Base-by-base conservation (phyloP, 139 green algal genomes). In the Chlorella sp. region DNA sequence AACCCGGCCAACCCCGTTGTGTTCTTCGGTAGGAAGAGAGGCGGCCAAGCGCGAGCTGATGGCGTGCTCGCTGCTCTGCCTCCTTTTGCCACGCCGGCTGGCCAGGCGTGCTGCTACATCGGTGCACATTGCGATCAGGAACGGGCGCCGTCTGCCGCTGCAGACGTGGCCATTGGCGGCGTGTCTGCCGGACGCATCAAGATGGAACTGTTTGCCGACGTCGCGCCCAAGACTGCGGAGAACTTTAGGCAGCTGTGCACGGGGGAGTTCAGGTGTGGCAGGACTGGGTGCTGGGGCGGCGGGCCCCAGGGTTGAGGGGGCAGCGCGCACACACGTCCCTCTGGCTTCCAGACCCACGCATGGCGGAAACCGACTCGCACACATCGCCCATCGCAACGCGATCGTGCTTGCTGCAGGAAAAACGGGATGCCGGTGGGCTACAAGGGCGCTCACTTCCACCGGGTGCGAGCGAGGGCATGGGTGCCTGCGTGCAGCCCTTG, bases 171-270 rank as follows among this genome's bases (percentile, higher is more conserved):
- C 6, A 95, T 98, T 35, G 95, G 92, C 9, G 91, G 90, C 23
- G 60, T 83, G 25, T 78, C 86, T 25, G 89, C 85, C 9, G 95
- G 95, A 0, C 77, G 95, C 2, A 85, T 99, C 14, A 94, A 93
- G 42, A 94, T 98, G 75, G 94, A 98, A 84, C 90, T 99, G 0
- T 98, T 93, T 75, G 91, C 91, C 0, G 95, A 98, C 73, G 80
- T 97, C 0, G 79, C 48, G 21, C 94, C 94, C 0, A 93, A 93
- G 41, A 98, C 95, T 38, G 78, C 74, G 6, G 94, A 98, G 63
- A 98, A 95, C 82, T 94, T 97, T 55, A 67, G 95, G 53, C 95
- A 98, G 67, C 84, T 98, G 0, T 98, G 94, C 79, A 98, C 95
- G 14, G 95, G 95, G 0, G 95, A 99, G 71, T 91, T 88, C 75